Conservation (phyloP, 331 rosid species). For the Pyracantha coccinea region DNA sequence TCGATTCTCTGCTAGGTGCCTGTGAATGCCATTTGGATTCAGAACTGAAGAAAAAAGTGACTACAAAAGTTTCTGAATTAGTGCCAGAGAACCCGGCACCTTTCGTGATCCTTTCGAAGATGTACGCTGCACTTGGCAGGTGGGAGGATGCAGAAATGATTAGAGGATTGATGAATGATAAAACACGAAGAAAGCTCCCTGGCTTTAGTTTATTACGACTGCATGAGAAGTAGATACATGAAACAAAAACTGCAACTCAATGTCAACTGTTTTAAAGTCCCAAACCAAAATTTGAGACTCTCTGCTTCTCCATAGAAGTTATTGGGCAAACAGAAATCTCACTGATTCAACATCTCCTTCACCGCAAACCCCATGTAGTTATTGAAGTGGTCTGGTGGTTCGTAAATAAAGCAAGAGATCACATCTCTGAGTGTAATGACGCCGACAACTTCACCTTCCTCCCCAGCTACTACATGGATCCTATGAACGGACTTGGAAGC, state of each 20-base stretch:
- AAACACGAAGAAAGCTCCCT: constrained; percentile 43
- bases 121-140: constrained; percentile 58
- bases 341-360: constrained; percentile 54
- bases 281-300: constrained; percentile 3
- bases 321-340: constrained; percentile 3
- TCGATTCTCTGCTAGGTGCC: constrained; percentile 71
- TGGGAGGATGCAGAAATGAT: constrained; percentile 72
- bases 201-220: constrained; percentile 54
- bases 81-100: constrained; percentile 61
- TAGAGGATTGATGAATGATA: constrained; percentile 36
- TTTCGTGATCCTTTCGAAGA: constrained; percentile 50
- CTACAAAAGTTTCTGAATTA: constrained; percentile 41
- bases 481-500: constrained; percentile 78
- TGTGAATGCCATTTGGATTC: constrained; percentile 39
- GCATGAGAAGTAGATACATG: constrained; percentile 21
- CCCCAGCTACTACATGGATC: constrained; percentile 48
- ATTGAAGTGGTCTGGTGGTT: constrained; percentile 67
- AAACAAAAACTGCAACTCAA: constrained; percentile 9
- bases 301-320: not conserved
- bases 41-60: constrained; percentile 44
- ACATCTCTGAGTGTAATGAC: constrained; percentile 88
- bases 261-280: constrained; percentile 15
- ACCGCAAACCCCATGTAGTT: constrained; percentile 52
- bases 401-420: constrained; percentile 76
- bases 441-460: constrained; percentile 50